Base-by-base conservation (phyloP, 1,139 yeast genomes). In the Blastobotrys persicus region DNA sequence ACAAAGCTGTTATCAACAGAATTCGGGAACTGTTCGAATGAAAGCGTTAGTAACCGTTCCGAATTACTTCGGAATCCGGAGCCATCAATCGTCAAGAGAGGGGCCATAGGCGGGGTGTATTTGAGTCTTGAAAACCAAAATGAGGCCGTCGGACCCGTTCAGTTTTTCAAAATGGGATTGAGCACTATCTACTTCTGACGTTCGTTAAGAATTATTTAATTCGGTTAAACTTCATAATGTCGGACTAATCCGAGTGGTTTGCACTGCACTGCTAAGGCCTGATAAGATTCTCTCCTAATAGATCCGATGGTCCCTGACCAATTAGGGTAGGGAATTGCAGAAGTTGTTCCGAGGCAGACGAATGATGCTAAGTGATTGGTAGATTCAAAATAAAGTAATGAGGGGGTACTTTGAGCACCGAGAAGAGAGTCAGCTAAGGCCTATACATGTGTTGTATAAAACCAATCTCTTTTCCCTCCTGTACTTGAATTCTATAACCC, bases 371-470 rank as follows among this genome's bases (percentile, higher is more conserved):
- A 23, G 28, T 23, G 28, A 23, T 23, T 23, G 28, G 28, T 23
- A 9, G 28, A 23, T 23, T n/a, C n/a, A 9, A 23, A 5, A 23
- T 23, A 23, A 23, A 9, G 28, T 23, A n/a, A n/a, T n/a, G n/a
- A n/a, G n/a, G n/a, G n/a, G n/a, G n/a, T n/a, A n/a, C n/a, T n/a
- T n/a, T n/a, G n/a, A n/a, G n/a, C n/a, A n/a, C n/a, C n/a, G n/a
- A n/a, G n/a, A n/a, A n/a, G n/a, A n/a, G n/a, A n/a, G n/a, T n/a
- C n/a, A n/a, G n/a, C n/a, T n/a, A n/a, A n/a, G n/a, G n/a, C n/a
- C n/a, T n/a, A n/a, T n/a, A n/a, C n/a, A n/a, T n/a, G n/a, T n/a
- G 5, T 23, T 23, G 28, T 34, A 34, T 34, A 34, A 34, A 34
- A 34, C 20, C 35, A 32, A 32, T 32, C 14, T 16, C 12, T 12